These are phyloP conservation scores for Cyclotella choctawhatcheeana DNA, from an alignment of 108 stramenopile species.

Conservation along the genomic window DNA sequence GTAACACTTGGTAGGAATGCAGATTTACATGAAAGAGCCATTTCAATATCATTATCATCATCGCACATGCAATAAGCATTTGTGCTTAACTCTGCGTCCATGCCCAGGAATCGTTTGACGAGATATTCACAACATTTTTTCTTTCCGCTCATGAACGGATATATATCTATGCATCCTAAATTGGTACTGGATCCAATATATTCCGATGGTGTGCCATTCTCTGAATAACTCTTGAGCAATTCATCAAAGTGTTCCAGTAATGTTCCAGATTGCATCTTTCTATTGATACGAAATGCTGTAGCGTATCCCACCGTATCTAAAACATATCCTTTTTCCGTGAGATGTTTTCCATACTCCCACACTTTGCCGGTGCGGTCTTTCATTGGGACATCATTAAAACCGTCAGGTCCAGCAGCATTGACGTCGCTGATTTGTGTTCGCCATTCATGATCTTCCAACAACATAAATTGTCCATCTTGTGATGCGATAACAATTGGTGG, in stretches of 20 bases:
- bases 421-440: conserved; percentile 26
- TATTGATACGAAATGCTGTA: conserved; percentile 77
- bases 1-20: conserved; percentile 72
- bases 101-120: conserved; percentile 43
- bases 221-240: too few species aligned
- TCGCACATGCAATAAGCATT: conserved; percentile 79
- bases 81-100: conserved; percentile 20
- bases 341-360: conserved; percentile 61
- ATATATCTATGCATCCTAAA: conserved; percentile 78
- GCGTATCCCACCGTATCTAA: conserved; percentile 73
- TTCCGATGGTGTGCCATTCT: conserved; percentile 25
- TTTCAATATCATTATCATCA: conserved; percentile 90
- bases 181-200: conserved; percentile 64
- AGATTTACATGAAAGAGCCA: conserved; percentile 75
- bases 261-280: conserved; percentile 57
- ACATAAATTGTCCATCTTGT: conserved; percentile 48
- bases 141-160: conserved; percentile 74
- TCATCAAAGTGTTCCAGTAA: conserved; percentile 37
- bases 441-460: conserved; percentile 78
- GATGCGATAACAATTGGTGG: conserved; percentile 49
- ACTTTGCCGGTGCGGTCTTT: conserved; percentile 57
- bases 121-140: conserved; percentile 76
- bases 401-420: conserved; percentile 61
- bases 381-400: conserved; percentile 43
- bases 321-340: conserved; percentile 50